Evolutionary conservation across 108 stramenopile genomes (phyloP).

Genomic region (Nannochloropsis salina): DNA sequence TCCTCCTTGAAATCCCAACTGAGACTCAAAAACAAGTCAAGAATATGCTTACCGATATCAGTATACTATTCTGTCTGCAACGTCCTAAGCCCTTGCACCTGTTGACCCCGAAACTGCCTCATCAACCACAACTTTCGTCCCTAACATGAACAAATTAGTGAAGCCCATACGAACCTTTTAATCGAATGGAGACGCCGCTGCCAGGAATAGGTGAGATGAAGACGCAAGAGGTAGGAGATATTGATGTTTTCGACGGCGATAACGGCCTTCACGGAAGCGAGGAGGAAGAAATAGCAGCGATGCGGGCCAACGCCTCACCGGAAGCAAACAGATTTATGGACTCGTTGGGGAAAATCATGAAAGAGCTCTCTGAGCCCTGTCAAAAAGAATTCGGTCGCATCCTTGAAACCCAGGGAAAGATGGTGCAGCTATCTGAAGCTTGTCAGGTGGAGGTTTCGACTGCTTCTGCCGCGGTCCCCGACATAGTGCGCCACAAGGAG

Average conservation of each 20-base stretch:
- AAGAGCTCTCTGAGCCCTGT: conserved; percentile 19
- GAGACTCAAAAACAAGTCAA: too few species aligned
- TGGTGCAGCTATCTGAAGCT: neutral
- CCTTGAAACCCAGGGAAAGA: neutral
- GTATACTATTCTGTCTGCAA: too few species aligned
- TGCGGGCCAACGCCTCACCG: neutral
- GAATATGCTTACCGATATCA: too few species aligned
- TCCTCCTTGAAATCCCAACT: too few species aligned
- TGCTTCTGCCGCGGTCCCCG: neutral
- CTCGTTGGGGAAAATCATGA: neutral
- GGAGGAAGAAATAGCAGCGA: conserved; percentile 7
- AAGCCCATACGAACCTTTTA: neutral
- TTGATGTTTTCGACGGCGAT: conserved; percentile 15
- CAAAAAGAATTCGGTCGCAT: neutral
- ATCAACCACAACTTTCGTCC: neutral
- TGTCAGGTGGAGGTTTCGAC: conserved; percentile 14
- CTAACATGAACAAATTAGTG: neutral
- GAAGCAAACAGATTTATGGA: conserved; percentile 5
- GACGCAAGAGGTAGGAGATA: neutral
- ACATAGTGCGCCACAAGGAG: conserved; percentile 1
- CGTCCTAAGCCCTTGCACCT: too few species aligned
- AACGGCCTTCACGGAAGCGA: neutral
- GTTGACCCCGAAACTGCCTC: too few species aligned
- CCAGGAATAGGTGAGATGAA: neutral
- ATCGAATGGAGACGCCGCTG: neutral